Conservation (phyloP, 2,329 filamentous ascomycete species). For the Stagonosporopsis tanaceti region DNA sequence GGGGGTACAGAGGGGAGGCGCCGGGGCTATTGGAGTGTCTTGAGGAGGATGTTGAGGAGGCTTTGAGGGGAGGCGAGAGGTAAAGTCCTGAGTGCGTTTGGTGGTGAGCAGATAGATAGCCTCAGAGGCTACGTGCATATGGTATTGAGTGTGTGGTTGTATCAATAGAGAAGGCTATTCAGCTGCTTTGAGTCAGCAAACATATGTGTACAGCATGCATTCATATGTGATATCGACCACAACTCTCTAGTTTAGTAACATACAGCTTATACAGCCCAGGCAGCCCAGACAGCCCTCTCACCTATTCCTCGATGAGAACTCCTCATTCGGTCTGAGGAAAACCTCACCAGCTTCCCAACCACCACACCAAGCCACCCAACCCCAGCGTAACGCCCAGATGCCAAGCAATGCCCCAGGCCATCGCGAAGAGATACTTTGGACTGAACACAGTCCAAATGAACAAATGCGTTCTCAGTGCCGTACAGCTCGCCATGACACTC, state of each 20-base stretch:
- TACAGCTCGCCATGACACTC: constrained; percentile 89
- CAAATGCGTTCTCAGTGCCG: constrained; percentile 81
- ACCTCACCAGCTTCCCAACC: constrained; percentile 39
- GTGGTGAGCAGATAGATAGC: not conserved
- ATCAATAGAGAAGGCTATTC: not conserved
- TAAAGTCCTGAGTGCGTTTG: not conserved
- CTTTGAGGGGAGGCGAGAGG: not conserved
- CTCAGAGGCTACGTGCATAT: no score
- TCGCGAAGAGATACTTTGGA: constrained; percentile 91
- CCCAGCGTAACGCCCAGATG: constrained; percentile 66
- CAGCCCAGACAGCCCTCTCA: not conserved
- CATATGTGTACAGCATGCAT: no score
- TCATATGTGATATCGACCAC: not conserved
- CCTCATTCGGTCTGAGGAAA: not conserved
- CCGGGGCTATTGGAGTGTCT: constrained; percentile 57
- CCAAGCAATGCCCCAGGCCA: constrained; percentile 86
- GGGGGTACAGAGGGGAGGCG: constrained; percentile 65
- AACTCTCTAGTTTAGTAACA: not conserved
- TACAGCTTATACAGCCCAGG: not conserved
- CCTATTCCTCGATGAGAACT: not conserved
- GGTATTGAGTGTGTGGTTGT: not conserved
- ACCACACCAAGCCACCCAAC: constrained; percentile 47
- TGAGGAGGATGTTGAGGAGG: constrained; percentile 31
- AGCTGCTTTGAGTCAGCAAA: not conserved
- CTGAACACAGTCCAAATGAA: constrained; percentile 99